Evolutionary conservation across 2,329 filamentous ascomycete genomes (phyloP).

Genomic region (Fusarium ambrosium): DNA sequence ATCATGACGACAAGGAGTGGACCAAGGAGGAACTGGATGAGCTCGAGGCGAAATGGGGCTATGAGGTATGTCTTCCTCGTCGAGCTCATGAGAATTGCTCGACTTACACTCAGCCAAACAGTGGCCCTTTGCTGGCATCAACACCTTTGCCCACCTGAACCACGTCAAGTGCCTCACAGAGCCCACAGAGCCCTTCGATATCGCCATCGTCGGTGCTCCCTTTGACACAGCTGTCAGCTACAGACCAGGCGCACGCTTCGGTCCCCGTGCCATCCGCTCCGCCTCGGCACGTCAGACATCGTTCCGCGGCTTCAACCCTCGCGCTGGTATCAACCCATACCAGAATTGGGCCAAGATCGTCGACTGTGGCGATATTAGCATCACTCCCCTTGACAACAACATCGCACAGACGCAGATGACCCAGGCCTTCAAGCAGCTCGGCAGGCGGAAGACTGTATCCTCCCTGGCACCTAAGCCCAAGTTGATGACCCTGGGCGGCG

Average conservation of each 20-base stretch:
- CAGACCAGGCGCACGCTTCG: conserved; percentile 77
- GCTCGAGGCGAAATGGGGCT: conserved; percentile 69
- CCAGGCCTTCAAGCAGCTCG: conserved; percentile 80
- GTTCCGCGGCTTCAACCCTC: conserved; percentile 83
- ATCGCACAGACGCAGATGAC: conserved; percentile 88
- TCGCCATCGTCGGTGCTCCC: conserved; percentile 78
- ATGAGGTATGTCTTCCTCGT: conserved; percentile 60
- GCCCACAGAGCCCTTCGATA: conserved; percentile 74
- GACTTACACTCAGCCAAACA: conserved; percentile 32
- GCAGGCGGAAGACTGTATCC: conserved; percentile 55
- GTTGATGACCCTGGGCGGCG: conserved; percentile 79
- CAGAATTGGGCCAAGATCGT: conserved; percentile 83
- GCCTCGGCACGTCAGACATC: conserved; percentile 85
- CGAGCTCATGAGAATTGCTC: not conserved
- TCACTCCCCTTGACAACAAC: conserved; percentile 88
- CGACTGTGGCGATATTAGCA: conserved; percentile 92
- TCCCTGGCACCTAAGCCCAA: conserved; percentile 60
- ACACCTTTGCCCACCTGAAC: conserved; percentile 79
- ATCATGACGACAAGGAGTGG: conserved; percentile 59
- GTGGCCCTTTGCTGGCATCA: conserved; percentile 77
- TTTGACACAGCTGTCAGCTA: conserved; percentile 82
- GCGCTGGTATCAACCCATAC: conserved; percentile 88
- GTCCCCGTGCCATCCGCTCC: conserved; percentile 87
- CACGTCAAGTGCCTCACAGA: conserved; percentile 78
- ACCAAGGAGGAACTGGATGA: conserved; percentile 65